Evolutionary conservation across 306 rosid genomes (phyloP), one percentile per base, ranked within the genome.

Genomic region (Cucurbita moschata): DNA sequence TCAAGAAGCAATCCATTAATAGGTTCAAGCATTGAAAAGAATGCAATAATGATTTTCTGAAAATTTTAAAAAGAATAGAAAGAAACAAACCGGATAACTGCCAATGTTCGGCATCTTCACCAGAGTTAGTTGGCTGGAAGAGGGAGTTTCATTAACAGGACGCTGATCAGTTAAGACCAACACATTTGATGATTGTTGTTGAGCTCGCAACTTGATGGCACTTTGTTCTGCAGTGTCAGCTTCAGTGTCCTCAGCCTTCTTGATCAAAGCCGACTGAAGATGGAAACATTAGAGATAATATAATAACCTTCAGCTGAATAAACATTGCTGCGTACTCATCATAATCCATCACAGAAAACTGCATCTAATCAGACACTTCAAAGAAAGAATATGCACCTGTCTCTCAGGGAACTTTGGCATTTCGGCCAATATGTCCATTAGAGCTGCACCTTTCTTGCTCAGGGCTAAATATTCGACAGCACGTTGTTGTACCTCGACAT

Each of bases 381-480:
- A 77, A 47, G 37, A 16, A 77, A 76, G 74, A 61, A 77, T 67
- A 81, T 49, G 44, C 81, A 94, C 98, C 97, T 90, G 97, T 61
- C 99, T 87, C 85, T 95, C 97, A 14, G 97, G 99, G 82, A 95
- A 95, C 84, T 95, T 95, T 54, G 99, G 99, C 97, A 95, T 95
- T 80, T 95, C 99, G 39, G 99, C 96, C 87, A 95, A 82, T 77
- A 95, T 86, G 81, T 95, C 91, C 87, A 84, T 84, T 42, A 95
- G 79, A 76, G 88, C 85, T 79, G 75, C 96, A 76, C 99, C 97
- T 88, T 90, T 95, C 83, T 91, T 85, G 82, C 99, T 95, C 80
- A 95, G 79, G 56, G 96, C 90, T 84, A 88, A 77, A 81, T 95
- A 95, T 80, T 95, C 99, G 56, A 86, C 96, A 80, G 99, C 99